Percentiles rank a stretch among this genome's conserved stretches.
phyloP scores from a whole-genome alignment of 805 yeast species.

The Suhomyces tanzawaensis region DNA sequence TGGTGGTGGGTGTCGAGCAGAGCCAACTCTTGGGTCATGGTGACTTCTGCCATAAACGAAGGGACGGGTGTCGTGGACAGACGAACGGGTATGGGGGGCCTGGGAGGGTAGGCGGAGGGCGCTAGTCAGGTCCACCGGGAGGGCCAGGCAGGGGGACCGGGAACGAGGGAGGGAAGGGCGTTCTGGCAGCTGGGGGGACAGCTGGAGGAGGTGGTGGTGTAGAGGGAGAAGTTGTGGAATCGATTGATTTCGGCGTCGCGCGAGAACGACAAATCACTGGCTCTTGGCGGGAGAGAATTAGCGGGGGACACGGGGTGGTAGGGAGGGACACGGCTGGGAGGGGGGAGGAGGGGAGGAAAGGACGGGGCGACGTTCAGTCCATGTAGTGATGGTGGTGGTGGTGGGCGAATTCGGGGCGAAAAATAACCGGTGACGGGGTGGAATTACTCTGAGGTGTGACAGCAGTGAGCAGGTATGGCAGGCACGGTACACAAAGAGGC shows the following conservation, averaged over 20 bases:
- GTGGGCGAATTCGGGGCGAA: too few relatives aligned
- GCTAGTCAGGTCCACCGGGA: background rate
- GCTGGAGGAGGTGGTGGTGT: background rate
- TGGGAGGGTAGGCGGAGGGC: background rate
- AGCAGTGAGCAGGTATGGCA: background rate
- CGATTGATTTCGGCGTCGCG: too few relatives aligned
- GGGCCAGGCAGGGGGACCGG: background rate
- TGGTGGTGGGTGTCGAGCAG: background rate
- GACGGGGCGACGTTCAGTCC: background rate
- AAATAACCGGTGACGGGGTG: background rate
- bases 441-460: background rate
- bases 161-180: background rate
- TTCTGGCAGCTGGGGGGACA: background rate
- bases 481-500: too few relatives aligned
- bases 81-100: background rate
- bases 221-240: background rate
- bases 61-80: background rate
- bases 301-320: background rate
- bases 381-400: too few relatives aligned
- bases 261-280: too few relatives aligned
- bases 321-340: background rate
- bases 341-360: background rate
- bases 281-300: too few relatives aligned
- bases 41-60: constrained; percentile 2
- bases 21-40: constrained; percentile 3